phyloP scores from a whole-genome alignment of 1,284 basidiomycete species.

The Takashimella koratensis region DNA sequence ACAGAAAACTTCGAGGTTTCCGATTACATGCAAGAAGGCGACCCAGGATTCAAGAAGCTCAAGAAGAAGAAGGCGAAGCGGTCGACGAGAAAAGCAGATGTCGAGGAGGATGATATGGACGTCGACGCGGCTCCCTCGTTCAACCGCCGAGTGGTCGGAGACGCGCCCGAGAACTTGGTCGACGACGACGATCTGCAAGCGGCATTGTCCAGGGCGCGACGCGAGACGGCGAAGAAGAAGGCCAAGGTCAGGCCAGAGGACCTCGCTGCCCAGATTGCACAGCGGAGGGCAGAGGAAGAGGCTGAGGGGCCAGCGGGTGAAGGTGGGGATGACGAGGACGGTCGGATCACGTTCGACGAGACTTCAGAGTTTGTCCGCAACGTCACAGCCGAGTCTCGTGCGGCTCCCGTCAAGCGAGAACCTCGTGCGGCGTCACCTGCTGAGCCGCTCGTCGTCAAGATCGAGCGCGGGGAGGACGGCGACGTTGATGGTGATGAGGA shows the following conservation, averaged over 20 bases:
- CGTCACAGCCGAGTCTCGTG: slow-evolving; percentile 57
- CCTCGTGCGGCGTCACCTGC: slow-evolving; percentile 38
- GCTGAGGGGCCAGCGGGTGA: slow-evolving; percentile 54
- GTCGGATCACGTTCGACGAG: slow-evolving; percentile 84
- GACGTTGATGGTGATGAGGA: slow-evolving; percentile 54
- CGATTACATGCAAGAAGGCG: slow-evolving; percentile 88
- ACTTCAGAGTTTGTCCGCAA: slow-evolving; percentile 95
- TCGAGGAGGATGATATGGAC: slow-evolving; percentile 67
- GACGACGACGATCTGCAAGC: slow-evolving; percentile 98
- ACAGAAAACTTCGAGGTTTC: slow-evolving; percentile 80
- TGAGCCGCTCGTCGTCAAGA: slow-evolving; percentile 53
- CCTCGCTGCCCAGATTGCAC: slow-evolving; percentile 69
- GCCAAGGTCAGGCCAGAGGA: slow-evolving; percentile 81
- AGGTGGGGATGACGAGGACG: slow-evolving; percentile 58
- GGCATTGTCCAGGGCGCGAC: slow-evolving; percentile 77
- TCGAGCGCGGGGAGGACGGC: slow-evolving; percentile 25
- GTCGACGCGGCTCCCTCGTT: slow-evolving; percentile 63
- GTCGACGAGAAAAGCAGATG: slow-evolving; percentile 63
- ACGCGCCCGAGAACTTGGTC: slow-evolving; percentile 82
- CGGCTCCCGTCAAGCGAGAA: slow-evolving; percentile 42
- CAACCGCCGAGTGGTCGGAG: slow-evolving; percentile 46
- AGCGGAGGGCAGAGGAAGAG: slow-evolving; percentile 53
- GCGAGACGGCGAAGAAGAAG: slow-evolving; percentile 71
- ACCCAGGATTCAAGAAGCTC: slow-evolving; percentile 87
- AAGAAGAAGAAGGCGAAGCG: slow-evolving; percentile 88